Percentiles rank a stretch among this genome's conserved stretches.
These are phyloP conservation scores for Rhododendron vialii DNA, from an alignment of 148 eudicot species.

Conservation along the genomic window DNA sequence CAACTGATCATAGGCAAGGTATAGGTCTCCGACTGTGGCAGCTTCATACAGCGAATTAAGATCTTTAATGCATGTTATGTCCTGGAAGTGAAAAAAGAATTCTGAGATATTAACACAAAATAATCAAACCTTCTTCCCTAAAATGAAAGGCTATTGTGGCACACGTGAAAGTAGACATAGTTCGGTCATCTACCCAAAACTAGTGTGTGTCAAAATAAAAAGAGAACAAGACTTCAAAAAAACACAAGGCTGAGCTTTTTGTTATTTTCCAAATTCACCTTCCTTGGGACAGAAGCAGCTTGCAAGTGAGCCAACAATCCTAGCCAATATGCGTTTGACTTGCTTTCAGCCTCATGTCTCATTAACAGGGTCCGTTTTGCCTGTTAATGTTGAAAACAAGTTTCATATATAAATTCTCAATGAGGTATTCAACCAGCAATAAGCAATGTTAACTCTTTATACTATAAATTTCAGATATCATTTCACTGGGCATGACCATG, in stretches of 20 bases:
- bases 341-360: slow-evolving; percentile 98
- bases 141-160: not conserved
- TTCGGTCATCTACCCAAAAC: not conserved
- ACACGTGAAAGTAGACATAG: not conserved
- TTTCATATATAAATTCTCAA: not conserved
- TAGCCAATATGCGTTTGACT: slow-evolving; percentile 95
- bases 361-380: slow-evolving; percentile 86
- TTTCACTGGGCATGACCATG: not conserved
- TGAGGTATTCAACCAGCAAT: not conserved
- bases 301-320: slow-evolving; percentile 89
- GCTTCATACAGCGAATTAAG: slow-evolving; percentile 69
- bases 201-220: not conserved
- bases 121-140: not conserved
- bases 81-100: slow-evolving; percentile 40
- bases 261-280: slow-evolving; percentile 39
- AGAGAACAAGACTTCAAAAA: not conserved
- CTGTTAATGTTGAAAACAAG: slow-evolving; percentile 27
- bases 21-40: slow-evolving; percentile 68
- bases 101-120: not conserved
- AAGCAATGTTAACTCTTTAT: not conserved
- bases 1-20: slow-evolving; percentile 78
- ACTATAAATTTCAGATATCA: not conserved
- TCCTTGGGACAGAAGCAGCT: slow-evolving; percentile 82
- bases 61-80: slow-evolving; percentile 85
- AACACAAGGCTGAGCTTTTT: not conserved